Evolutionary conservation across 192 early-diverging fungal species (phyloP).

Genomic region (Coemansia sp.): DNA sequence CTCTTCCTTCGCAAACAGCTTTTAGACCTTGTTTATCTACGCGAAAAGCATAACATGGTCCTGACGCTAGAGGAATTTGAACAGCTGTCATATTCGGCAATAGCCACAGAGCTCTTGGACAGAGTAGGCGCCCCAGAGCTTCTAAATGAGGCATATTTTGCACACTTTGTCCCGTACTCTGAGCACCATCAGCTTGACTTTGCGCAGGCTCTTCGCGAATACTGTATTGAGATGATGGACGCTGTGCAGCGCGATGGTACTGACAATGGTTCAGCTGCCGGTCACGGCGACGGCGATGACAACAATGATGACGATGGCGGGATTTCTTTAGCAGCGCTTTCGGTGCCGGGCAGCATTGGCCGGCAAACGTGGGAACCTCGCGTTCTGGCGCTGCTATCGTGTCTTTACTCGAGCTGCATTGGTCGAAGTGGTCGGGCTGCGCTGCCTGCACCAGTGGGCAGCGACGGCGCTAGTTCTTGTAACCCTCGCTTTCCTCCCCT

Average conservation of each 20-base stretch:
- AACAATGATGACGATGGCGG: neutral
- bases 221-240: conserved; percentile 63
- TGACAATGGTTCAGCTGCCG: neutral
- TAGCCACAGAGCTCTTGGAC: conserved; percentile 63
- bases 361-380: conserved; percentile 59
- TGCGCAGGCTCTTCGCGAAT: conserved; percentile 57
- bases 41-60: conserved; percentile 50
- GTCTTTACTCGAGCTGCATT: conserved; percentile 31
- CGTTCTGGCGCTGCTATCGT: conserved; percentile 54
- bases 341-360: neutral
- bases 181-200: conserved; percentile 54
- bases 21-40: conserved; percentile 58
- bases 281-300: neutral
- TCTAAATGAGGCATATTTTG: conserved; percentile 52
- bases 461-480: neutral
- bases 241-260: conserved; percentile 11
- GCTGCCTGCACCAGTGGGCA: neutral
- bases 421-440: neutral
- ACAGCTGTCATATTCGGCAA: conserved; percentile 40
- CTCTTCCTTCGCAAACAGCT: conserved; percentile 53
- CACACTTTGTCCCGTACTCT: conserved; percentile 62
- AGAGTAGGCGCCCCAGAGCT: conserved; percentile 63
- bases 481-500: conserved; percentile 1
- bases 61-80: conserved; percentile 58
- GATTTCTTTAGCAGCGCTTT: neutral